These are phyloP conservation scores for Bremia lactucae DNA, from an alignment of 352 stramenopile species.

Conservation along the genomic window DNA sequence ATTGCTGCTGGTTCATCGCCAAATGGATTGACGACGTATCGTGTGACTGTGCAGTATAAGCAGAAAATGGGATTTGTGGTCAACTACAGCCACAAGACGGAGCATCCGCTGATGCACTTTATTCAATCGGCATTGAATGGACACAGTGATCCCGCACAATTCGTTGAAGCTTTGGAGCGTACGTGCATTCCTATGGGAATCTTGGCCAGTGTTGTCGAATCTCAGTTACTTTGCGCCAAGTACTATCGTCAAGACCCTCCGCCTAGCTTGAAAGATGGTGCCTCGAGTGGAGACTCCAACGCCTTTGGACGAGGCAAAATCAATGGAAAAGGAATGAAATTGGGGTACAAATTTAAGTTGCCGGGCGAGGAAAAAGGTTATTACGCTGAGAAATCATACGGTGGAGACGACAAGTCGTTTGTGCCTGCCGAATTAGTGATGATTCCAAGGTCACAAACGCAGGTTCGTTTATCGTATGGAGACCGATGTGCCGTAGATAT, in stretches of 20 bases:
- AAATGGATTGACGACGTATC: constrained; percentile 68
- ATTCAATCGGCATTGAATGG: constrained; percentile 79
- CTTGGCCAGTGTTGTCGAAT: constrained; percentile 69
- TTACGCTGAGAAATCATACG: constrained; percentile 78
- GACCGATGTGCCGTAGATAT: constrained; percentile 84
- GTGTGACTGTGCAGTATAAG: constrained; percentile 77
- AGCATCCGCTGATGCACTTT: constrained; percentile 79
- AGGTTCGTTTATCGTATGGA: constrained; percentile 74
- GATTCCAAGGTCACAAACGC: constrained; percentile 77
- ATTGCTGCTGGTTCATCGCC: constrained; percentile 60
- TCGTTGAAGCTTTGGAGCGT: constrained; percentile 72
- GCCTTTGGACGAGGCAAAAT: constrained; percentile 56
- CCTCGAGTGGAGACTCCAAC: constrained; percentile 27
- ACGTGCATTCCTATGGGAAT: constrained; percentile 80
- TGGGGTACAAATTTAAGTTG: constrained; percentile 83
- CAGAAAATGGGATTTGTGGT: constrained; percentile 84
- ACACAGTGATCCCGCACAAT: constrained; percentile 64
- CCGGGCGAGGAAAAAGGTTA: constrained; percentile 78
- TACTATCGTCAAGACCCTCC: constrained; percentile 63
- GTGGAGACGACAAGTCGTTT: constrained; percentile 79
- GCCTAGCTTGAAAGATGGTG: constrained; percentile 27
- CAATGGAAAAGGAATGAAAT: constrained; percentile 76
- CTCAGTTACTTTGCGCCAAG: constrained; percentile 75
- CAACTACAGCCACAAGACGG: constrained; percentile 80
- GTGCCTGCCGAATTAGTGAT: constrained; percentile 73